phyloP scores from a whole-genome alignment of 129 eudicot genomes.

The Ambrosia trifida region DNA sequence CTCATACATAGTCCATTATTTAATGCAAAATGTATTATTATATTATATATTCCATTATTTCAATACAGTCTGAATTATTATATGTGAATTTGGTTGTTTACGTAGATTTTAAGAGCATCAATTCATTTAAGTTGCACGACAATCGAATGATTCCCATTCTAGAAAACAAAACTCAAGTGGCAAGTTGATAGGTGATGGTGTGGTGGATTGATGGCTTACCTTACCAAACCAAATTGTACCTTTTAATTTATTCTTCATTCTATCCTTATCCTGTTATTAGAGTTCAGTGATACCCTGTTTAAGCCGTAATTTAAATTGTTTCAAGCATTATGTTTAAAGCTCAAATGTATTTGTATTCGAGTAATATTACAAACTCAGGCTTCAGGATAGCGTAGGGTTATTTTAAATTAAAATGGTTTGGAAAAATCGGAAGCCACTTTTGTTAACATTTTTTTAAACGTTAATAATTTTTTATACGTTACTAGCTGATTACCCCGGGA shows the following conservation, averaged over 20 bases:
- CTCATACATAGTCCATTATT: neutral
- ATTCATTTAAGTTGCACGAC: slow-evolving; percentile 28
- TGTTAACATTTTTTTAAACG: too few relatives aligned
- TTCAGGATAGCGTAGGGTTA: too few relatives aligned
- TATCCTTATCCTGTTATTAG: too few relatives aligned
- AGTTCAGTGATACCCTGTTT: too few relatives aligned
- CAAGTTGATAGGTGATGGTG: slow-evolving; percentile 6
- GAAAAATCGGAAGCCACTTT: too few relatives aligned
- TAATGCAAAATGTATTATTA: neutral
- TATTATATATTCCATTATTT: neutral
- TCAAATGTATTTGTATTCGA: too few relatives aligned
- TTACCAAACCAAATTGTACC: neutral
- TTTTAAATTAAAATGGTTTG: too few relatives aligned
- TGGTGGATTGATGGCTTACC: slow-evolving; percentile 15
- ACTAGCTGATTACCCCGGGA: too few relatives aligned
- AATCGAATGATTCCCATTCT: slow-evolving; percentile 31
- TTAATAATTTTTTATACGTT: too few relatives aligned
- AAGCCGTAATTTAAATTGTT: too few relatives aligned
- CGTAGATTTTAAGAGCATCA: slow-evolving; percentile 23
- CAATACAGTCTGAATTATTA: neutral
- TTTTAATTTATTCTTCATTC: neutral
- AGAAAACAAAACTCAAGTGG: slow-evolving; percentile 31
- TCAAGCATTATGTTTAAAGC: too few relatives aligned
- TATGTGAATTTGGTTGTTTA: slow-evolving; percentile 19
- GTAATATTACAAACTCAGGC: too few relatives aligned